Conservation (phyloP, 2,329 filamentous ascomycete genomes). For the Stenocarpella maydis region DNA sequence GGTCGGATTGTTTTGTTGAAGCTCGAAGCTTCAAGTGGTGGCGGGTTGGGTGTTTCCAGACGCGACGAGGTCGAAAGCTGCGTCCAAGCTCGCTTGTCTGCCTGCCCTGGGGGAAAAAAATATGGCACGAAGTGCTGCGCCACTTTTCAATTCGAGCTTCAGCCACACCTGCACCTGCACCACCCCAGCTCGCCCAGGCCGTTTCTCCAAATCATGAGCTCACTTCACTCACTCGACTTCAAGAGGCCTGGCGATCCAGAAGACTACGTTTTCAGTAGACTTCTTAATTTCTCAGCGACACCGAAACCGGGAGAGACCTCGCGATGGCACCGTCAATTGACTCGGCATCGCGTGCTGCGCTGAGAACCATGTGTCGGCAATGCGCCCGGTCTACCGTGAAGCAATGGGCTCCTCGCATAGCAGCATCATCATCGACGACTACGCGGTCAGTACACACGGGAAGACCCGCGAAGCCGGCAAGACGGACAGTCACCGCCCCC, state of each 20-base stretch:
- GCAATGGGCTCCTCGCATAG: constrained; percentile 28
- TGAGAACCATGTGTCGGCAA: constrained; percentile 36
- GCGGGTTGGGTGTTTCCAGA: constrained; percentile 5
- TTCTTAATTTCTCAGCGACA: not conserved
- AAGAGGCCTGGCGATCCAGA: not conserved
- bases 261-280: not conserved
- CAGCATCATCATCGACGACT: constrained; percentile 16
- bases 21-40: constrained; percentile 25
- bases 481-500: not conserved
- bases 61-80: constrained; percentile 12
- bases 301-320: not conserved
- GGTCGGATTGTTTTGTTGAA: constrained; percentile 23
- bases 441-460: constrained; percentile 30
- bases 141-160: constrained; percentile 12
- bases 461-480: constrained; percentile 21
- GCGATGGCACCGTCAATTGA: constrained; percentile 34
- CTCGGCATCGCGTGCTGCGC: constrained; percentile 32
- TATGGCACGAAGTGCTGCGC: constrained; percentile 16
- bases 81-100: not conserved
- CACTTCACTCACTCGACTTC: constrained; percentile 12
- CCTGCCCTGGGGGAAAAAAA: constrained; percentile 21
- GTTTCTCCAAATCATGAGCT: constrained; percentile 26
- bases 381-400: constrained; percentile 29
- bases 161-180: constrained; percentile 27
- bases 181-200: not conserved